Base-by-base conservation (phyloP, 1,284 basidiomycete species). In the Apiotrichum siamense region DNA sequence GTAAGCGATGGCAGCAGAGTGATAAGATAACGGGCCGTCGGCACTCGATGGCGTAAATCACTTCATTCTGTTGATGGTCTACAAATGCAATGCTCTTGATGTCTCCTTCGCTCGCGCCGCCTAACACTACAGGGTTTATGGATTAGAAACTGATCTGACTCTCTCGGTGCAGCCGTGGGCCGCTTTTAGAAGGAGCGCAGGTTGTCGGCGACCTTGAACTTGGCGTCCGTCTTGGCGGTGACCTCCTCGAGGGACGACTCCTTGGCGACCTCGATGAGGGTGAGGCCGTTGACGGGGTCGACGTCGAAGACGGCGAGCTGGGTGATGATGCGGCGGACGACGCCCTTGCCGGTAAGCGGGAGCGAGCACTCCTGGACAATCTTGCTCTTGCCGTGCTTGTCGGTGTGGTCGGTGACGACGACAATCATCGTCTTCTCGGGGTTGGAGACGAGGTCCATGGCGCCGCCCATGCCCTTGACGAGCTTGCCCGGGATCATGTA, bases 401-500 rank as follows among this genome's bases (percentile, higher is more conserved):
- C 88, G 79, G 88, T 87, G 41, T 56, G 54, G 40, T 56, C 54
- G 29, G 50, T 52, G 15, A 36, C 53, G 31, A 77, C 90, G 54
- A 93, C 87, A 57, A 77, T 75, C 72, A 86, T 88, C 42, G 89
- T 92, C 75, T 44, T 27, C 35, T 54, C 52, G 6, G 52, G 52
- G 4, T 26, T 32, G 5, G 52, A 54, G 13, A 54, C 52, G 2
- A 54, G 48, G 37, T 54, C 89, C 89, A 93, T 94, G 1, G 91
- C 89, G 49, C 91, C 91, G 35, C 91, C 91, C 66, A 93, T 90
- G 79, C 86, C 85, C 78, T 86, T 88, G 39, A 88, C 81, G 64
- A 89, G 79, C 76, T 91, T 90, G 26, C 88, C 88, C 2, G 90
- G 91, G 59, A 94, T 88, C 87, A 94, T 96, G 71, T 89, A 96